Base-by-base conservation (phyloP, 2,329 filamentous ascomycete species). In the Xylariaceae sp. region DNA sequence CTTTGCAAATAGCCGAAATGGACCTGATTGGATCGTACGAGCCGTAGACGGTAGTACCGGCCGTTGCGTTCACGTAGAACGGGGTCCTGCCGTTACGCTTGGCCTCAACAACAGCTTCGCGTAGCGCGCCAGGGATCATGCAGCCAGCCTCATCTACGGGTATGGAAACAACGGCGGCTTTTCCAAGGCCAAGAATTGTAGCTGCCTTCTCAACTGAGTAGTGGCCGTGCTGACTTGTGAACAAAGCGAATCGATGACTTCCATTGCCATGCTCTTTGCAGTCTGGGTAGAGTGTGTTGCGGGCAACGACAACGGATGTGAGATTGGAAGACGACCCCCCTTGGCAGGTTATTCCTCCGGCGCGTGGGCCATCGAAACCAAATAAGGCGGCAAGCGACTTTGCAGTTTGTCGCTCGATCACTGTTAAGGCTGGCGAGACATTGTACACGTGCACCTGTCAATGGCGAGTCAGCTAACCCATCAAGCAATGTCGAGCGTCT, bases 151-250 rank as follows among this genome's bases (percentile, higher is more conserved):
- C 68, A 67, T 97, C 90, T 18, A 96, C 83, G 4, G 88, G 81
- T 0, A 97, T 87, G 22, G 78, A 66, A 70, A 87, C 83, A 22
- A 96, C 91, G 56, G 83, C 83, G 17, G 77, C 75, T 28, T 83
- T 85, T 10, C 94, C 94, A 36, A 99, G 81, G 0, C 94, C 94
- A 62, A 88, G 87, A 66, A 93, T 88, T 66, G 93, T 87, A n/a
- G 92, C 92, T 2, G 91, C 92, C 73, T 97, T 97, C 65, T 96
- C 90, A 22, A 97, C 83, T 5, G 87, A 92, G 75, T 97, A 99
- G 76, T 97, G 94, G 0, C 93, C 92, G 69, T 97, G 91, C 1
- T 80, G 84, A 60, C 86, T 90, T 2, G 93, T 97, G 74, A 97
- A 97, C 49, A 97, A 73, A 17, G 90, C 87, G 63, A 97, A 93